Conservation (phyloP, 768 basidiomycete genomes). For the Gelatoporia subvermispora region DNA sequence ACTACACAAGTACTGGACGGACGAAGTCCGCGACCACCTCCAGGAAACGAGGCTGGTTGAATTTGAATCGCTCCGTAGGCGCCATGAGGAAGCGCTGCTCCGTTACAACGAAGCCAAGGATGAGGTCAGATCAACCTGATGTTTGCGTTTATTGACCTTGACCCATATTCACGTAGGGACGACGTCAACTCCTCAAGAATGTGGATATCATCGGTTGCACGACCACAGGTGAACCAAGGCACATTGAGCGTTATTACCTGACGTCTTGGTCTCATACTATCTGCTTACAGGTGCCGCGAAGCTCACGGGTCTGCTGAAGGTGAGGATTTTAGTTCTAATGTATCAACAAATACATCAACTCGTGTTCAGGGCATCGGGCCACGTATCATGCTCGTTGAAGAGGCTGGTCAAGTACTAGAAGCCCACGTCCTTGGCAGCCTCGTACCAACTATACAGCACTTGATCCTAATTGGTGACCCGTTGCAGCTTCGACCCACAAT, state of each 20-base stretch:
- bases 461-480: slow-evolving; percentile 81
- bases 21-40: slow-evolving; percentile 30
- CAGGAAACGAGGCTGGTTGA: slow-evolving; percentile 30
- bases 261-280: background rate
- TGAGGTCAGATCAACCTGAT: slow-evolving; percentile 38
- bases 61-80: slow-evolving; percentile 37
- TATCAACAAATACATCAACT: background rate
- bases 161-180: slow-evolving; percentile 33
- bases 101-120: slow-evolving; percentile 39
- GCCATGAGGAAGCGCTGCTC: slow-evolving; percentile 35
- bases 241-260: background rate
- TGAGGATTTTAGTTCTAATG: slow-evolving; percentile 20
- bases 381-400: slow-evolving; percentile 66
- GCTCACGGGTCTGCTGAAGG: slow-evolving; percentile 51
- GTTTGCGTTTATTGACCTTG: background rate
- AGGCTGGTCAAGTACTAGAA: slow-evolving; percentile 80
- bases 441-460: slow-evolving; percentile 59
- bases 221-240: slow-evolving; percentile 63
- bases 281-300: slow-evolving; percentile 57
- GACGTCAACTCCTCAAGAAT: slow-evolving; percentile 46
- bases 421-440: slow-evolving; percentile 66
- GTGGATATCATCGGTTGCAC: slow-evolving; percentile 72
- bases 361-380: slow-evolving; percentile 50
- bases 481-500: slow-evolving; percentile 67
- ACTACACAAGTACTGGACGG: slow-evolving; percentile 44